These are phyloP conservation scores for Xylaria sp. DNA, from an alignment of 2,329 filamentous ascomycete species.

Conservation along the genomic window DNA sequence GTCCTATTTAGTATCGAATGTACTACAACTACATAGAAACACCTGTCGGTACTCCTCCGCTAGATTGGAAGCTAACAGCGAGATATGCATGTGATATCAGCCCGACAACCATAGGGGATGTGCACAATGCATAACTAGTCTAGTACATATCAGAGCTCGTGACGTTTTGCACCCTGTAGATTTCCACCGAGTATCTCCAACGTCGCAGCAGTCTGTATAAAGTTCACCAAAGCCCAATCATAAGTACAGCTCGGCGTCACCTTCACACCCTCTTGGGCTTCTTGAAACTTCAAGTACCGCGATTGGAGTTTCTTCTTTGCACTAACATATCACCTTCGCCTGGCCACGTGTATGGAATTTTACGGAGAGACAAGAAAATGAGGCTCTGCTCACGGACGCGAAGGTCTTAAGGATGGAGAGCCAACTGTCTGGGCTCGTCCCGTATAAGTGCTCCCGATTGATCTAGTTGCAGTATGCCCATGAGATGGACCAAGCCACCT, in stretches of 20 bases:
- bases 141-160: conserved; percentile 11
- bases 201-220: conserved; percentile 3
- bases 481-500: not conserved
- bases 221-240: conserved; percentile 16
- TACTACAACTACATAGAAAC: not conserved
- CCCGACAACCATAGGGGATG: not conserved
- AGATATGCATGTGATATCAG: conserved; percentile 3
- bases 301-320: conserved; percentile 1
- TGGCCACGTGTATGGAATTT: conserved; percentile 21
- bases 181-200: conserved; percentile 5
- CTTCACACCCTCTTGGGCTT: conserved; percentile 15
- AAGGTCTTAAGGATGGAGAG: not conserved
- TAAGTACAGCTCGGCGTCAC: not conserved
- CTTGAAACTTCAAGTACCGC: not conserved
- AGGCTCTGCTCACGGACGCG: conserved; percentile 19
- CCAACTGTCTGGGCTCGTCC: not conserved
- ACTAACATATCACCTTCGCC: conserved; percentile 12
- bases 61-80: not conserved
- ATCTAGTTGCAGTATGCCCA: not conserved
- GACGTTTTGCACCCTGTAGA: not conserved
- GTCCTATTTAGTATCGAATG: not conserved
- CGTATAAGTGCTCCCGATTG: conserved; percentile 15
- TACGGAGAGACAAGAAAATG: conserved; percentile 17
- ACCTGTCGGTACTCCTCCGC: not conserved
- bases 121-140: conserved; percentile 17